Evolutionary conservation across 2,329 filamentous ascomycete species (phyloP), one percentile per base, ranked within the genome.

Genomic region (Aureobasidium uvarum): DNA sequence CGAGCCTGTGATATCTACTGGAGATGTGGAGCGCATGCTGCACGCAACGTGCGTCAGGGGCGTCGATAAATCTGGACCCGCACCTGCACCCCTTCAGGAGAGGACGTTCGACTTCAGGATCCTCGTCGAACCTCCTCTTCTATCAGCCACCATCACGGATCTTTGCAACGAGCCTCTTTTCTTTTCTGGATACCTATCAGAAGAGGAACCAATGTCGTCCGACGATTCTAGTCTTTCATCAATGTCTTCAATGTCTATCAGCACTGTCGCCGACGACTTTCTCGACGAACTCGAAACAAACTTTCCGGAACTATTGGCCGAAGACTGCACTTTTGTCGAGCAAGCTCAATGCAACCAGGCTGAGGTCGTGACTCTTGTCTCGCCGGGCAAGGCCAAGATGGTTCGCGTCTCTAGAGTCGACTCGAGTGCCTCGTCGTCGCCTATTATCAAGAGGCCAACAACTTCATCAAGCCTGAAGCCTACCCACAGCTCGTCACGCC

Each of bases 341-440:
- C 70, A 71, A 56, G 56, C 31, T 13, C 70, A 68, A 66, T 73
- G 70, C 59, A 68, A 59, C 46, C 65, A 66, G 58, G 73, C 73
- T 18, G 70, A 72, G 54, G 71, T 68, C 6, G 68, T 75, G 18
- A 69, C 60, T 13, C 60, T 75, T 6, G 69, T 72, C n/a, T 65
- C 70, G 13, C 70, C 69, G 4, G 73, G 72, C 33, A 72, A 70
- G 64, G 67, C 71, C 11, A 73, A 67, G 56, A 67, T 75, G 48
- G 68, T 75, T 59, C 54, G 52, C 23, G 63, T 65, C 3, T 56
- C 62, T 2, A 39, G 33, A 36, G 43, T 65, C 52, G 16, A 64
- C 41, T 14, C 36, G 45, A 54, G 33, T 41, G 50, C 62, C 18
- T 52, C 50, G 25, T 54, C 51, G 18, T 62, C 59, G 14, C 54